Evolutionary conservation across 257 asterid genomes (phyloP).

Genomic region (Gentiana dahurica): DNA sequence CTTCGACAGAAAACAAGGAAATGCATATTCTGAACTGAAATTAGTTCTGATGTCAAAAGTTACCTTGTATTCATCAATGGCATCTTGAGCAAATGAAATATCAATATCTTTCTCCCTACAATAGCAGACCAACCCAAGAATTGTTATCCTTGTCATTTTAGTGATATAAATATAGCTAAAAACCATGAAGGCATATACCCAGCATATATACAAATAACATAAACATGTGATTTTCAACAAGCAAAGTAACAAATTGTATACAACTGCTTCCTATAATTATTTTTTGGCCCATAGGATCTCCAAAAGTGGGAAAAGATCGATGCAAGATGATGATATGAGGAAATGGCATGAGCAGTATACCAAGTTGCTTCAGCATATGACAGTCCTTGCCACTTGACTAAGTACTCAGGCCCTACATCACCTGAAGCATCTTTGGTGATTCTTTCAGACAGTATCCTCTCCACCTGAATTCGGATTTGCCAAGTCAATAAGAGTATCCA

Average conservation of each 20-base stretch:
- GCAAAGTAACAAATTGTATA: too few relatives aligned
- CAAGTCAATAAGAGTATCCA: conserved; percentile 10
- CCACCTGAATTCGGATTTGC: conserved; percentile 54
- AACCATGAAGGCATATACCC: not conserved
- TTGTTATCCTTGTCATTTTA: conserved; percentile 11
- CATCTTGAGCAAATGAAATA: conserved; percentile 90
- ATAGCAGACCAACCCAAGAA: conserved; percentile 12
- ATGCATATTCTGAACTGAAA: conserved; percentile 3
- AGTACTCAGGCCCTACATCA: conserved; percentile 83
- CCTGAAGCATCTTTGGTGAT: conserved; percentile 64
- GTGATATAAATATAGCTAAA: conserved; percentile 4
- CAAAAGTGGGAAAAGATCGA: not conserved
- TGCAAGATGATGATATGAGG: not conserved
- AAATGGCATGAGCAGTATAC: conserved; percentile 18
- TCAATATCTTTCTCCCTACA: conserved; percentile 89
- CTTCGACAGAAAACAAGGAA: not conserved
- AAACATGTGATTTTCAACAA: too few relatives aligned
- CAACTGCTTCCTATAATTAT: too few relatives aligned
- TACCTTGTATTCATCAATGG: conserved; percentile 95
- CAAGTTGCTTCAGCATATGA: conserved; percentile 99
- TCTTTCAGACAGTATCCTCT: conserved; percentile 84
- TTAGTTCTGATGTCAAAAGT: conserved; percentile 9
- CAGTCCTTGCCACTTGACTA: conserved; percentile 96
- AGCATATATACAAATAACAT: not conserved
- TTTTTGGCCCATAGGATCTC: too few relatives aligned